phyloP scores from a whole-genome alignment of 345 rosid genomes.

The Leavenworthia alabamica region DNA sequence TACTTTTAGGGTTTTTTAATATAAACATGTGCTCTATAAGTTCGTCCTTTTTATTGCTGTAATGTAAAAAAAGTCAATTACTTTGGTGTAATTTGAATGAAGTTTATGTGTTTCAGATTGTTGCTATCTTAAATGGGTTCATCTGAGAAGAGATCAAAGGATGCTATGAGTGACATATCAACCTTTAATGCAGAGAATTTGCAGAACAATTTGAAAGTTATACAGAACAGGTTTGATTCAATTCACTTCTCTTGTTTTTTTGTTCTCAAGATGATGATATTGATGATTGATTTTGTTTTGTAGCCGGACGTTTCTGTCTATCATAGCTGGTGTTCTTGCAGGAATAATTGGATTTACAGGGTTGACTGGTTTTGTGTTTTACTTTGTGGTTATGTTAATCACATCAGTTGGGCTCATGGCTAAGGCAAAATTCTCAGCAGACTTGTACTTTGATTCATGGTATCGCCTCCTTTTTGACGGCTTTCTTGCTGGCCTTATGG shows the following conservation, averaged over 20 bases:
- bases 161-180: slow-evolving; percentile 48
- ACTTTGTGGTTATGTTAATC: slow-evolving; percentile 76
- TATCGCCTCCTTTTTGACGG: slow-evolving; percentile 70
- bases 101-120: slow-evolving; percentile 8
- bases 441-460: slow-evolving; percentile 76
- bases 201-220: slow-evolving; percentile 84
- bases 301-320: slow-evolving; percentile 93
- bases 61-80: neutral
- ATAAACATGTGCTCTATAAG: neutral
- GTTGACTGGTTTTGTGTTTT: slow-evolving; percentile 66
- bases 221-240: slow-evolving; percentile 73
- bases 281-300: slow-evolving; percentile 17
- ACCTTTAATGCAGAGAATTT: slow-evolving; percentile 69
- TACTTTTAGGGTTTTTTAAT: neutral
- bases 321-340: slow-evolving; percentile 81
- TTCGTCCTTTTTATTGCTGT: neutral
- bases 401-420: slow-evolving; percentile 78
- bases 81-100: neutral
- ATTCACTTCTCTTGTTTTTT: neutral
- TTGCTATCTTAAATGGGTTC: slow-evolving; percentile 46
- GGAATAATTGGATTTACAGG: slow-evolving; percentile 90
- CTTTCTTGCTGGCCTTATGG: slow-evolving; percentile 89
- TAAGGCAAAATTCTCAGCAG: slow-evolving; percentile 73
- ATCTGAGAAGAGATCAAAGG: slow-evolving; percentile 60
- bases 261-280: neutral